Conservation (phyloP, 1,139 yeast species). For the Hansenula sp. region DNA sequence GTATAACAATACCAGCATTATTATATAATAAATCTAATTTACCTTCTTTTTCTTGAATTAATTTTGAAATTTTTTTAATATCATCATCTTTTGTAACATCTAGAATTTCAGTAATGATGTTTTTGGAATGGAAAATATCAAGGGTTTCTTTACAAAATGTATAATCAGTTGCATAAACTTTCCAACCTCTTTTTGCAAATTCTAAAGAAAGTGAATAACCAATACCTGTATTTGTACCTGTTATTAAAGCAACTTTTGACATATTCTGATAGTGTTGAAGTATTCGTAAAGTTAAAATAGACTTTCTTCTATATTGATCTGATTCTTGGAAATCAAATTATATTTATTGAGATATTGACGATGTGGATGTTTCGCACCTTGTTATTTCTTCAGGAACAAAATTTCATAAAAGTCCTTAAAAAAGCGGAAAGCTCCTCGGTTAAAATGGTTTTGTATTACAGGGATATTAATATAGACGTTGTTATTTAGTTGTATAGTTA, state of each 20-base stretch:
- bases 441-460: too few relatives aligned
- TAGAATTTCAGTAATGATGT: slow-evolving; percentile 24
- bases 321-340: too few relatives aligned
- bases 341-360: too few relatives aligned
- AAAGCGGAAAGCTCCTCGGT: too few relatives aligned
- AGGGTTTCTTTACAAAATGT: slow-evolving; percentile 51
- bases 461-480: too few relatives aligned
- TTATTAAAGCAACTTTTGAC: slow-evolving; percentile 42
- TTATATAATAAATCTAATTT: slow-evolving; percentile 48
- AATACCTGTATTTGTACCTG: slow-evolving; percentile 70
- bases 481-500: too few relatives aligned
- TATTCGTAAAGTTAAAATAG: too few relatives aligned
- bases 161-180: slow-evolving; percentile 52
- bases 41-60: slow-evolving; percentile 32
- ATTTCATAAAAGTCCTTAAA: too few relatives aligned
- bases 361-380: too few relatives aligned
- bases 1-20: slow-evolving; percentile 53
- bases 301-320: too few relatives aligned
- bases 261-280: background rate
- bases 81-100: slow-evolving; percentile 52
- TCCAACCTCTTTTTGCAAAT: slow-evolving; percentile 49
- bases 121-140: slow-evolving; percentile 36
- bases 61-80: slow-evolving; percentile 35
- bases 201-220: slow-evolving; percentile 57
- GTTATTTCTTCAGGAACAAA: too few relatives aligned